A percentile compares a stretch with the other conserved stretches of the same genome.
phyloP scores from a whole-genome alignment of 2,329 filamentous ascomycete genomes.

The Talaromyces sp. region DNA sequence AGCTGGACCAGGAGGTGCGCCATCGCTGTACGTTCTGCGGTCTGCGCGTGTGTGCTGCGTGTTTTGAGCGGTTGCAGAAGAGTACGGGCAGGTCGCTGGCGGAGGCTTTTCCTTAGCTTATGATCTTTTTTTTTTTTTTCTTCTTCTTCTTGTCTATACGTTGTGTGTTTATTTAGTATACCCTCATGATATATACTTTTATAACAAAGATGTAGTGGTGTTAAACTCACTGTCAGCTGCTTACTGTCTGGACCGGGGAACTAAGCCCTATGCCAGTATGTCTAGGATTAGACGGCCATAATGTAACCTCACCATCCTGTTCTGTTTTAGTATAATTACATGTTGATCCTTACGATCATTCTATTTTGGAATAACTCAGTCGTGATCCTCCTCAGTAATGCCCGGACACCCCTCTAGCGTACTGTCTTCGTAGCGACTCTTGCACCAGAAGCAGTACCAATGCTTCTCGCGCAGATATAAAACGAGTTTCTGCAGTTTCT shows the following conservation, averaged over 20 bases:
- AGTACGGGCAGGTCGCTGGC: conserved; percentile 26
- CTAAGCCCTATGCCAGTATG: neutral
- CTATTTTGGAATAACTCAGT: conserved; percentile 40
- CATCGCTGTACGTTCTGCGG: conserved; percentile 39
- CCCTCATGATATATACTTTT: neutral
- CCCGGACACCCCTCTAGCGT: conserved; percentile 92
- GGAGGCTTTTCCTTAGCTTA: conserved; percentile 12
- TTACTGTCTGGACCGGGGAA: neutral
- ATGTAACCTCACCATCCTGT: neutral
- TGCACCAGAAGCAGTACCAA: conserved; percentile 95
- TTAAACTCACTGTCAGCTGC: neutral
- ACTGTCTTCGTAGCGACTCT: conserved; percentile 62
- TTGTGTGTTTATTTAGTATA: neutral
- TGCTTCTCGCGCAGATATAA: conserved; percentile 64
- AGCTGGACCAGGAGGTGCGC: conserved; percentile 31
- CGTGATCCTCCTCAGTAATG: conserved; percentile 74
- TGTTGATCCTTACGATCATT: no score
- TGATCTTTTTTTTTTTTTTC: neutral
- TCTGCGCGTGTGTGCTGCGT: conserved; percentile 34
- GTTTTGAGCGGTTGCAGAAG: conserved; percentile 29
- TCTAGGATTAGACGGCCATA: neutral
- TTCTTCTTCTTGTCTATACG: neutral
- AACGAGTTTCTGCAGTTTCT: conserved; percentile 64
- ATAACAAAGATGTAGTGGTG: neutral
- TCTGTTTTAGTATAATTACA: neutral